A percentile compares a stretch with the other conserved stretches of the same genome.
These are phyloP conservation scores for Henckelia pumila DNA, from an alignment of 257 asterid species.

Conservation along the genomic window DNA sequence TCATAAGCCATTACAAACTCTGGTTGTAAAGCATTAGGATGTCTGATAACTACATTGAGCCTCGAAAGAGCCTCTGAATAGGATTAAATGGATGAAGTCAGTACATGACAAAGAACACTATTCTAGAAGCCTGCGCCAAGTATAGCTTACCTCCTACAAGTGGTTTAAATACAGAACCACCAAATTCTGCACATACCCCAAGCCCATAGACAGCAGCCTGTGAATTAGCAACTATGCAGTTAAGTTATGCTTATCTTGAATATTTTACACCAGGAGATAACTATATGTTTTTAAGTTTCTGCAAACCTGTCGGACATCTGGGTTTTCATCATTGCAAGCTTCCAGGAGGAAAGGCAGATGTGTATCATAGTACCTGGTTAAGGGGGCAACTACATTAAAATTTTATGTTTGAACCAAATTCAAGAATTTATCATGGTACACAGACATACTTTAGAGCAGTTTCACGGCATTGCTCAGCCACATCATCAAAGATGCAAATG, in stretches of 20 bases:
- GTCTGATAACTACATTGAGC: constrained; percentile 75
- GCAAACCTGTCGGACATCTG: constrained; percentile 94
- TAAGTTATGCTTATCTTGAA: constrained; percentile 24
- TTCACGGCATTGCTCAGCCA: constrained; percentile 95
- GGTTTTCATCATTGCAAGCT: constrained; percentile 90
- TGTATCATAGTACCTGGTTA: constrained; percentile 78
- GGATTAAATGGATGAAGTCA: constrained; percentile 20
- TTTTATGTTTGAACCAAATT: constrained; percentile 15
- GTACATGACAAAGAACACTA: background rate
- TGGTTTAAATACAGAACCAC: constrained; percentile 79
- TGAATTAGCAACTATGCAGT: constrained; percentile 21
- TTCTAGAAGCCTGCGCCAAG: constrained; percentile 14
- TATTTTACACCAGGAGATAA: background rate
- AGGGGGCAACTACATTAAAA: constrained; percentile 19
- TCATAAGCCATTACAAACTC: constrained; percentile 95
- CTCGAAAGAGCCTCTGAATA: constrained; percentile 85
- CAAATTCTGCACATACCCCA: constrained; percentile 93
- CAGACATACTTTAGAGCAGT: constrained; percentile 69
- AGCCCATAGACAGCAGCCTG: constrained; percentile 99
- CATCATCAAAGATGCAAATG: constrained; percentile 96
- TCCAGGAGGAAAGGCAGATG: constrained; percentile 95
- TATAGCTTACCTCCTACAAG: constrained; percentile 73
- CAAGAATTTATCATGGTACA: background rate
- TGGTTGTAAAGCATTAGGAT: constrained; percentile 63
- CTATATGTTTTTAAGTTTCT: background rate